Percentiles rank a stretch among this genome's conserved stretches.
Evolutionary conservation across 306 rosid genomes (phyloP).

Genomic region (Casuarina equisetifolia): DNA sequence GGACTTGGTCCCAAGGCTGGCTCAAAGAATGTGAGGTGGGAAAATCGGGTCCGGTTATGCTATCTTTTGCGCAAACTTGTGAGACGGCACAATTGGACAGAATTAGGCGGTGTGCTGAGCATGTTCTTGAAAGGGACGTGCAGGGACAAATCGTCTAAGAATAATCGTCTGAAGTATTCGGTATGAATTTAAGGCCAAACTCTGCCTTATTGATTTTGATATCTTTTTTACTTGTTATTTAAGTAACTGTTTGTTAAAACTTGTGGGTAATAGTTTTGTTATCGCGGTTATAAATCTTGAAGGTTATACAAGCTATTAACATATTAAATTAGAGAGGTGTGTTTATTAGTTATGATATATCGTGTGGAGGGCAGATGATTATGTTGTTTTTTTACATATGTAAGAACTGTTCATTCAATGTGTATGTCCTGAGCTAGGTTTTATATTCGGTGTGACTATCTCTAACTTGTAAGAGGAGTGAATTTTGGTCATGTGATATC

Average conservation of each 20-base stretch:
- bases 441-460: neutral
- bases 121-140: conserved; percentile 50
- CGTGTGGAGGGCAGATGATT: neutral
- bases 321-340: neutral
- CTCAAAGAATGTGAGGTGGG: conserved; percentile 44
- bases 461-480: neutral
- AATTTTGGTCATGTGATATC: neutral
- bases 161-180: conserved; percentile 64
- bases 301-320: too few relatives aligned
- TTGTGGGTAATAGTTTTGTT: neutral
- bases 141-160: conserved; percentile 40
- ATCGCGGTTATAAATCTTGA: neutral
- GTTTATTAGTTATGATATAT: neutral
- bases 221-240: neutral
- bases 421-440: neutral
- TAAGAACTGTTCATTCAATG: neutral
- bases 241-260: neutral
- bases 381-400: neutral
- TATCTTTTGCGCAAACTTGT: conserved; percentile 42
- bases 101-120: conserved; percentile 67
- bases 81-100: conserved; percentile 56
- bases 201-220: neutral
- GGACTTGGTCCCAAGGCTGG: conserved; percentile 45
- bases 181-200: conserved; percentile 31
- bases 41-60: conserved; percentile 44